Evolutionary conservation across 768 basidiomycete genomes (phyloP).

Genomic region (Mycena kentingensis): DNA sequence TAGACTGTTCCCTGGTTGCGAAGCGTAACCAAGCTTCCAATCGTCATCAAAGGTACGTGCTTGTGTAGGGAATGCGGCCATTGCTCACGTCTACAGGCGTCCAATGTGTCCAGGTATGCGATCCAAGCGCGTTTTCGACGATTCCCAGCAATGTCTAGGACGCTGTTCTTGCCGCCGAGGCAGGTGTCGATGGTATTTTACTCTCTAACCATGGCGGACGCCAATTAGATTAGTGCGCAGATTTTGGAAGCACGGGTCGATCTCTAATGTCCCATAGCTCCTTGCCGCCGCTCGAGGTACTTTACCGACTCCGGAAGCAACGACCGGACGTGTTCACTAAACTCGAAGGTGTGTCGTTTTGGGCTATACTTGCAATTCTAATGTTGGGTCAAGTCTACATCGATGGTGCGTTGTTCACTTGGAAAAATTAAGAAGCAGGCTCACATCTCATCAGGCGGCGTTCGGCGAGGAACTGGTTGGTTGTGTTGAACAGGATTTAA

Average conservation of each 20-base stretch:
- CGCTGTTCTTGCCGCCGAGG: conserved; percentile 79
- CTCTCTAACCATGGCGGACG: conserved; percentile 92
- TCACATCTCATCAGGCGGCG: too few species aligned
- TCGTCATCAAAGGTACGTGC: conserved; percentile 68
- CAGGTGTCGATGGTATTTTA: conserved; percentile 85
- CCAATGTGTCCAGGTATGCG: conserved; percentile 67
- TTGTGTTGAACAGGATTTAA: too few species aligned
- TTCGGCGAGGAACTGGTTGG: conserved; percentile 81
- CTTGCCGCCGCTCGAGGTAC: conserved; percentile 75
- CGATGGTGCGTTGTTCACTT: too few species aligned
- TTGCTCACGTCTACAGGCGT: conserved; percentile 46
- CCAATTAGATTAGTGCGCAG: conserved; percentile 75
- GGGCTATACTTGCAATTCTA: conserved; percentile 12
- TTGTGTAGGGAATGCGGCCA: neutral
- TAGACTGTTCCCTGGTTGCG: conserved; percentile 80
- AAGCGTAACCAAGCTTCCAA: conserved; percentile 66
- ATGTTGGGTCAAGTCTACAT: conserved; percentile 63
- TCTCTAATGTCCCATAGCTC: too few species aligned
- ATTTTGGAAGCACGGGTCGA: too few species aligned
- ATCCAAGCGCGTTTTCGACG: neutral
- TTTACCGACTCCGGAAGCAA: conserved; percentile 70
- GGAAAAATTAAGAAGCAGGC: too few species aligned
- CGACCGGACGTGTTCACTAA: conserved; percentile 75
- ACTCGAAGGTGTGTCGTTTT: conserved; percentile 55
- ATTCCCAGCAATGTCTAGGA: conserved; percentile 51